Conservation (phyloP, 2,329 filamentous ascomycete genomes). For the Epichloe brachyelytri region DNA sequence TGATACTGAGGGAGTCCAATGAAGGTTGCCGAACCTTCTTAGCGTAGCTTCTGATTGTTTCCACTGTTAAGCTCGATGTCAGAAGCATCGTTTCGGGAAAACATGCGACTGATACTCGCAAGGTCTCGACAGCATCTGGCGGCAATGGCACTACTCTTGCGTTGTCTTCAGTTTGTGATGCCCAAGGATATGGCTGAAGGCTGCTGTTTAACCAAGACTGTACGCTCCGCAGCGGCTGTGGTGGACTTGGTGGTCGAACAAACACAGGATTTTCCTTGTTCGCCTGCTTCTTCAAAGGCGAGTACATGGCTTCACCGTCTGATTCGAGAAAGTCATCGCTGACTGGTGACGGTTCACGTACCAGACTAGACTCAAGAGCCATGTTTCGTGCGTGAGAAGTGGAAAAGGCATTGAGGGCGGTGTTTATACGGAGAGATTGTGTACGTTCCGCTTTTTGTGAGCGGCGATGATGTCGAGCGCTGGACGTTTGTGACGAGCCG, state of each 20-base stretch:
- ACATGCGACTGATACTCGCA: slow-evolving; percentile 39
- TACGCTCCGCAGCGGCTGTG: slow-evolving; percentile 22
- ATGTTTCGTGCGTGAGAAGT: neutral
- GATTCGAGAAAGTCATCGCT: slow-evolving; percentile 3
- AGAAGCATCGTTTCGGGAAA: slow-evolving; percentile 48
- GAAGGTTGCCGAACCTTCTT: slow-evolving; percentile 35
- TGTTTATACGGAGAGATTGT: neutral
- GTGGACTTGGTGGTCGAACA: slow-evolving; percentile 20
- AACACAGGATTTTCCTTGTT: slow-evolving; percentile 13
- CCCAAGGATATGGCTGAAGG: slow-evolving; percentile 16
- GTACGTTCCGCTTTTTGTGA: neutral
- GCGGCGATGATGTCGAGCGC: neutral
- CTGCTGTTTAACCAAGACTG: slow-evolving; percentile 24
- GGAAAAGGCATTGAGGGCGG: neutral
- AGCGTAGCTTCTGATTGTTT: slow-evolving; percentile 44
- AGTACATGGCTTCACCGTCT: slow-evolving; percentile 7
- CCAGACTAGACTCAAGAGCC: neutral
- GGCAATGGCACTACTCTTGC: slow-evolving; percentile 34
- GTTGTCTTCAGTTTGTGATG: slow-evolving; percentile 21
- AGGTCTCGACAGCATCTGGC: slow-evolving; percentile 38
- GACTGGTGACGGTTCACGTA: slow-evolving; percentile 4
- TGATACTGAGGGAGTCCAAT: slow-evolving; percentile 12
- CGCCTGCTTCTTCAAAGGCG: slow-evolving; percentile 4
- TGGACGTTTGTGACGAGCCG: neutral
- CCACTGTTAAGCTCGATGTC: slow-evolving; percentile 40